Conservation (phyloP, 805 yeast species). For the Torulaspora delbrueckii region DNA sequence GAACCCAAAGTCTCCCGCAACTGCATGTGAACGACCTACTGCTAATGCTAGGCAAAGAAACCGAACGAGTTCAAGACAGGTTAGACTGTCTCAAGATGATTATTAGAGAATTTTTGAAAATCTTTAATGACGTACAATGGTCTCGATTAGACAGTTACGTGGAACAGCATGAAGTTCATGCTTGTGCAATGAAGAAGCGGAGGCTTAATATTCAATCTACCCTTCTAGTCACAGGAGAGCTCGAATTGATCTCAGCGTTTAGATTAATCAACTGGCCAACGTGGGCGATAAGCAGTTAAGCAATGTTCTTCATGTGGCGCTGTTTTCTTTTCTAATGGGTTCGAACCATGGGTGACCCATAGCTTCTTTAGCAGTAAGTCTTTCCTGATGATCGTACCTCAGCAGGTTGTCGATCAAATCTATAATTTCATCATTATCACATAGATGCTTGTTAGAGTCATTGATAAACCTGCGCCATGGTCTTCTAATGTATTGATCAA, state of each 20-base stretch:
- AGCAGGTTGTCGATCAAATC: slow-evolving; percentile 77
- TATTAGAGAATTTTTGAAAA: slow-evolving; percentile 4
- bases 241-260: slow-evolving; percentile 18
- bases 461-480: slow-evolving; percentile 84
- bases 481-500: slow-evolving; percentile 69
- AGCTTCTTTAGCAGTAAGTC: slow-evolving; percentile 86
- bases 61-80: neutral
- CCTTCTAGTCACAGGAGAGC: slow-evolving; percentile 19
- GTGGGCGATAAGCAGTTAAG: slow-evolving; percentile 5
- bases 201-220: slow-evolving; percentile 18
- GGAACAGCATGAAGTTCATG: slow-evolving; percentile 2
- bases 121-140: slow-evolving; percentile 9
- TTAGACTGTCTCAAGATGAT: slow-evolving; percentile 5
- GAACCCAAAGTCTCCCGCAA: slow-evolving; percentile 7
- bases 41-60: slow-evolving; percentile 1
- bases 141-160: slow-evolving; percentile 4
- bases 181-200: slow-evolving; percentile 3
- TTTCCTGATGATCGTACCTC: slow-evolving; percentile 81
- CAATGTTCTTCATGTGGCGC: neutral
- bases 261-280: slow-evolving; percentile 19
- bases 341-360: slow-evolving; percentile 53
- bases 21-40: slow-evolving; percentile 11
- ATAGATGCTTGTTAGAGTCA: slow-evolving; percentile 59
- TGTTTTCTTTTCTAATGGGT: slow-evolving; percentile 19
- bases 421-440: slow-evolving; percentile 61